A percentile compares a stretch with the other conserved stretches of the same genome.
These are phyloP conservation scores for Dillenia turbinata DNA, from an alignment of 164 flowering plant species.

Conservation along the genomic window DNA sequence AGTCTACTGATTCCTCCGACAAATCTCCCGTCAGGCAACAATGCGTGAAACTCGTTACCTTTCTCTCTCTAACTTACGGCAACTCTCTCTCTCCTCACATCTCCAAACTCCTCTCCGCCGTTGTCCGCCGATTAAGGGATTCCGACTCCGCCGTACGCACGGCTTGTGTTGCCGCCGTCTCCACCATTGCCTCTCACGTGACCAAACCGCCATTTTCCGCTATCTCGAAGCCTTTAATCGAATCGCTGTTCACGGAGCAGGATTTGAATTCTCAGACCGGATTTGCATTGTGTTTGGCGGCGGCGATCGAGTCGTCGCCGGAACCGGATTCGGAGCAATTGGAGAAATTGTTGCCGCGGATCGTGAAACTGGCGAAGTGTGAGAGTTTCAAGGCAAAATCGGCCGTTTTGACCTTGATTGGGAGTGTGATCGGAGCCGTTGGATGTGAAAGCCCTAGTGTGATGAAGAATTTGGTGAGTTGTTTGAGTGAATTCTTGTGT, in stretches of 20 bases:
- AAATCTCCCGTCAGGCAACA: constrained; percentile 64
- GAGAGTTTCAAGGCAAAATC: constrained; percentile 74
- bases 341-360: constrained; percentile 43
- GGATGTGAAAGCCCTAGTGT: constrained; percentile 30
- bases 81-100: constrained; percentile 51
- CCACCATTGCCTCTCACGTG: constrained; percentile 38
- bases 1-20: constrained; percentile 63
- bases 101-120: constrained; percentile 49
- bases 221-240: constrained; percentile 57
- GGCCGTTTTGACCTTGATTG: constrained; percentile 53
- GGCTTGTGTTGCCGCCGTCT: constrained; percentile 49
- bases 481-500: constrained; percentile 54
- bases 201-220: constrained; percentile 41
- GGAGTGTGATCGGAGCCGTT: constrained; percentile 51
- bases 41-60: constrained; percentile 54
- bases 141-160: constrained; percentile 66
- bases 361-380: constrained; percentile 59
- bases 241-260: constrained; percentile 70
- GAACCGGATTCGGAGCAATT: constrained; percentile 52
- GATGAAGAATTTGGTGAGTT: constrained; percentile 45
- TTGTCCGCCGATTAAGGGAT: constrained; percentile 70
- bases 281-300: constrained; percentile 68
- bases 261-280: constrained; percentile 64
- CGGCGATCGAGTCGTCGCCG: constrained; percentile 57
- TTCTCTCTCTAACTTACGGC: constrained; percentile 46